Evolutionary conservation across 495 filamentous ascomycete genomes (phyloP).

Genomic region (Astrothelium subdiscretum): DNA sequence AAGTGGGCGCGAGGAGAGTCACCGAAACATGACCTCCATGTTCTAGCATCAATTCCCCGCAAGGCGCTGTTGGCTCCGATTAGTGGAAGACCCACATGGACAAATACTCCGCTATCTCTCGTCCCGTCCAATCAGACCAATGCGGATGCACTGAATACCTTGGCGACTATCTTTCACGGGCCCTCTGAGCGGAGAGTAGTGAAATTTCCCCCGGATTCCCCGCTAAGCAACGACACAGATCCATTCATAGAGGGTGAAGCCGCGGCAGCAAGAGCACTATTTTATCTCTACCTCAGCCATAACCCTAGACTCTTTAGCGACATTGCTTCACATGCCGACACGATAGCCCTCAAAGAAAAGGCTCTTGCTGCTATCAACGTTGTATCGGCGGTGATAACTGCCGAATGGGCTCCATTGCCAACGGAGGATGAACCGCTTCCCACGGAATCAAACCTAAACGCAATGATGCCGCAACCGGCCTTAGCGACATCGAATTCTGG

Average conservation of each 20-base stretch:
- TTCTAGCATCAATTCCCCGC: constrained; percentile 48
- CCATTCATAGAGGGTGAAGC: constrained; percentile 33
- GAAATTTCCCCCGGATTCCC: constrained; percentile 28
- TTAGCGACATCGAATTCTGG: constrained; percentile 25
- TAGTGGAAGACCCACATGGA: constrained; percentile 16
- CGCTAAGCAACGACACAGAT: constrained; percentile 23
- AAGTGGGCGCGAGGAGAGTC: constrained; percentile 41
- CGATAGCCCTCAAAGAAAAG: constrained; percentile 45
- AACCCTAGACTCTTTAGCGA: constrained; percentile 40
- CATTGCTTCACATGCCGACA: constrained; percentile 42
- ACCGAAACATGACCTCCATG: constrained; percentile 42
- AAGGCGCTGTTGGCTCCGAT: constrained; percentile 39
- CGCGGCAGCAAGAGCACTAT: constrained; percentile 45
- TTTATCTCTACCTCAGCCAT: constrained; percentile 42
- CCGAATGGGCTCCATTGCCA: constrained; percentile 42
- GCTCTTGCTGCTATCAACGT: constrained; percentile 45
- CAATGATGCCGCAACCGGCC: neutral
- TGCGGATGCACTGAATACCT: constrained; percentile 41
- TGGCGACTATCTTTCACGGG: constrained; percentile 46
- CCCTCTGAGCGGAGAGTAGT: constrained; percentile 21
- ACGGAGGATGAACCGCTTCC: constrained; percentile 31
- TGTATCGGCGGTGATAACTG: constrained; percentile 41
- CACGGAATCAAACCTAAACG: neutral
- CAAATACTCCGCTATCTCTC: constrained; percentile 36
- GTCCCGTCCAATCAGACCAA: constrained; percentile 41